Evolutionary conservation across 192 early-diverging fungal species (phyloP).

Genomic region (Mortierella claussenii): DNA sequence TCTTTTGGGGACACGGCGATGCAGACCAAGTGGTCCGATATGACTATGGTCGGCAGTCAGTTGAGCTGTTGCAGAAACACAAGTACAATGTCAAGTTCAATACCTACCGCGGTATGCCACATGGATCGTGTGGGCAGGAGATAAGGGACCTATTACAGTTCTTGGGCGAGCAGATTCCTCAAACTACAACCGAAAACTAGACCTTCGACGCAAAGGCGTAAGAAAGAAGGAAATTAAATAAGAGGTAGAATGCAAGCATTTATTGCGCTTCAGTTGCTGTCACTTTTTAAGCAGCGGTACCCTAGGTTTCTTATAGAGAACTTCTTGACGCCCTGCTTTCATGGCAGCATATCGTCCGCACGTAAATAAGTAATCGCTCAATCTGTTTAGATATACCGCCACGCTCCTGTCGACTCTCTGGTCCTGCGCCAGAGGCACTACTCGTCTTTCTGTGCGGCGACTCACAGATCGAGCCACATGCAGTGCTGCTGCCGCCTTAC

Average conservation of each 20-base stretch:
- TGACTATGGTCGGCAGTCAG: slow-evolving; percentile 75
- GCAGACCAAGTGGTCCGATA: slow-evolving; percentile 77
- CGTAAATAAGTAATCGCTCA: slow-evolving; percentile 91
- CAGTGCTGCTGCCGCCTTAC: slow-evolving; percentile 76
- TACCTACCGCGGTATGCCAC: slow-evolving; percentile 82
- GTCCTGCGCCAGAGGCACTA: slow-evolving; percentile 75
- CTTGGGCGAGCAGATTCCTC: slow-evolving; percentile 64
- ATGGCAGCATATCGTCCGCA: slow-evolving; percentile 84
- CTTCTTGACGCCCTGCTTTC: slow-evolving; percentile 73
- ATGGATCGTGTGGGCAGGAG: slow-evolving; percentile 78
- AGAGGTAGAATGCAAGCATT: too few species aligned
- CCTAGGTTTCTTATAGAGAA: slow-evolving; percentile 71
- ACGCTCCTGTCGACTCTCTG: slow-evolving; percentile 66
- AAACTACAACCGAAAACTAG: not conserved
- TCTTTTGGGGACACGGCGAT: slow-evolving; percentile 90
- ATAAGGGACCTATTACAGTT: slow-evolving; percentile 76
- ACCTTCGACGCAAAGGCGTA: not conserved
- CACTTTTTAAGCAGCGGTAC: slow-evolving; percentile 25
- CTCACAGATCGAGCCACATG: slow-evolving; percentile 86
- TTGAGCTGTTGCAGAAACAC: slow-evolving; percentile 67
- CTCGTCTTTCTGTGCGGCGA: slow-evolving; percentile 81
- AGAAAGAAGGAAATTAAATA: not conserved
- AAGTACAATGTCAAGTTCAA: slow-evolving; percentile 78
- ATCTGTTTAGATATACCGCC: slow-evolving; percentile 75
- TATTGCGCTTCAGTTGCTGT: slow-evolving; percentile 1